Evolutionary conservation across 2,329 filamentous ascomycete genomes (phyloP).

Genomic region (Tolypocladium capitatum): DNA sequence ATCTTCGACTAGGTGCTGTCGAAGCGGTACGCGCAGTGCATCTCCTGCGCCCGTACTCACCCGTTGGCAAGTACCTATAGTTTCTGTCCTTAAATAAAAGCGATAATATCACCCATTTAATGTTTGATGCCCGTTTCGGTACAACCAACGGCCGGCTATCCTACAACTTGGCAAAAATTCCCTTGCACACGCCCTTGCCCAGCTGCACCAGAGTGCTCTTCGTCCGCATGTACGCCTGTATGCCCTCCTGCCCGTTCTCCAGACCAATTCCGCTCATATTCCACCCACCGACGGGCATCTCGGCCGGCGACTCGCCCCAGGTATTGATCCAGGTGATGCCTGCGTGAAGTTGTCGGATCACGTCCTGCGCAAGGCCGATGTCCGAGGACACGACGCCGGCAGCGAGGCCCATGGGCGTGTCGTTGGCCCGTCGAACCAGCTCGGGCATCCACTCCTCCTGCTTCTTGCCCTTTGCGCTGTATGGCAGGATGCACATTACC

Average conservation of each 20-base stretch:
- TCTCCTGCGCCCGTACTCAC: no score
- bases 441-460: conserved; percentile 42
- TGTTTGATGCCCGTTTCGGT: background rate
- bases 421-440: conserved; percentile 59
- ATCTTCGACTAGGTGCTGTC: no score
- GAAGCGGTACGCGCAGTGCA: no score
- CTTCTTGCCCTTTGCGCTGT: conserved; percentile 33
- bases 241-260: conserved; percentile 69
- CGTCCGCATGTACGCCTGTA: conserved; percentile 73
- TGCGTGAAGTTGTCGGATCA: conserved; percentile 59
- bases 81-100: no score
- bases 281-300: conserved; percentile 90
- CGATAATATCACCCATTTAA: no score
- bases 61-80: no score
- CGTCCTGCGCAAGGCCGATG: conserved; percentile 57
- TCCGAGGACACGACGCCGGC: conserved; percentile 74
- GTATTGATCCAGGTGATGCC: conserved; percentile 90
- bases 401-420: conserved; percentile 64
- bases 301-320: conserved; percentile 83
- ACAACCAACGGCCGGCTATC: no score
- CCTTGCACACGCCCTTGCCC: conserved; percentile 46
- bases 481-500: conserved; percentile 69
- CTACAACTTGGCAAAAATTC: conserved; percentile 58
- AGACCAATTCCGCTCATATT: conserved; percentile 80
- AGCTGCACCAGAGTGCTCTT: conserved; percentile 84